Percentiles rank a stretch among this genome's conserved stretches.
Evolutionary conservation across 345 rosid species (phyloP).

Genomic region (Nasturtium officinale): DNA sequence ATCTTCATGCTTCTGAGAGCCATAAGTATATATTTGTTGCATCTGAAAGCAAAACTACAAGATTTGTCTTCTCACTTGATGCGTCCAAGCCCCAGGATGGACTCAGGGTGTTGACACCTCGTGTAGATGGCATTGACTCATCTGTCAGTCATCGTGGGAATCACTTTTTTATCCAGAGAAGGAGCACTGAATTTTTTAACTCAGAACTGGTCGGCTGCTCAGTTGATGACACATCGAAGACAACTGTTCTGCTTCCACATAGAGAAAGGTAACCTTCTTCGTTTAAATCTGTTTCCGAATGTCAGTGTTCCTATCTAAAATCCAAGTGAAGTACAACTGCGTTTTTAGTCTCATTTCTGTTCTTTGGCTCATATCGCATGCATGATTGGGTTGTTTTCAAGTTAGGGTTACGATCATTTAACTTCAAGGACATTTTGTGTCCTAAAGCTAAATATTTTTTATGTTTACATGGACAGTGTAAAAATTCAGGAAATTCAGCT

Average conservation of each 20-base stretch:
- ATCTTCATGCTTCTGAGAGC: slow-evolving; percentile 73
- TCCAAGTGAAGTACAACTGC: background rate
- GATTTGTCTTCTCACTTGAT: slow-evolving; percentile 67
- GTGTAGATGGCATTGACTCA: slow-evolving; percentile 66
- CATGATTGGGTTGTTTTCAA: background rate
- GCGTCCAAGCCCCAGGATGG: slow-evolving; percentile 67
- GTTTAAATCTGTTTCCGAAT: background rate
- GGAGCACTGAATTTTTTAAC: slow-evolving; percentile 79
- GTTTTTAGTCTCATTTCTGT: background rate
- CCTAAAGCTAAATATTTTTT: slow-evolving; percentile 21
- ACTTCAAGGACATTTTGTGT: background rate
- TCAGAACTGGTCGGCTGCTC: slow-evolving; percentile 79
- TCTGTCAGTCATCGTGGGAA: slow-evolving; percentile 80
- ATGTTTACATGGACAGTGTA: slow-evolving; percentile 51
- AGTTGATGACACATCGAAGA: slow-evolving; percentile 59
- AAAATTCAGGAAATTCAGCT: slow-evolving; percentile 81
- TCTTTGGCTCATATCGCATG: background rate
- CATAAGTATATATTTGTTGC: slow-evolving; percentile 65
- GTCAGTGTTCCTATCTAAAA: slow-evolving; percentile 7
- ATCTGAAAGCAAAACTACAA: slow-evolving; percentile 77
- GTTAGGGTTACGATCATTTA: background rate
- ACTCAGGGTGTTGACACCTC: slow-evolving; percentile 73
- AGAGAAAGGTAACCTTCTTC: slow-evolving; percentile 63
- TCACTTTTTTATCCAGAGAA: slow-evolving; percentile 74
- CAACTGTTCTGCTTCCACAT: slow-evolving; percentile 73